These are phyloP conservation scores for Prinsepia uniflora DNA, from an alignment of 306 rosid genomes.

Conservation along the genomic window DNA sequence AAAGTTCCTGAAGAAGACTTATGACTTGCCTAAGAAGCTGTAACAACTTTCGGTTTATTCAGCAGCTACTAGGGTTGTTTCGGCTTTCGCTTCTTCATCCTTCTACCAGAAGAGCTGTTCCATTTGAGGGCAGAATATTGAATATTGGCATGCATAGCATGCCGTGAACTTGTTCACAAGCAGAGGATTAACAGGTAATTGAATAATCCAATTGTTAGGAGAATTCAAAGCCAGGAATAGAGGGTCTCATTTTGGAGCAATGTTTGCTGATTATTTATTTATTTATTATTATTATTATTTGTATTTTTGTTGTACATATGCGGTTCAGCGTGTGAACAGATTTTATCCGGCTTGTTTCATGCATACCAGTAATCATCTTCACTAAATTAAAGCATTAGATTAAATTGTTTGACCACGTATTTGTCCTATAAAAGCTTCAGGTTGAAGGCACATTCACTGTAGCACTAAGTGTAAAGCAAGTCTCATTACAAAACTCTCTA, in stretches of 20 bases:
- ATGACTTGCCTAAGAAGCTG: slow-evolving; percentile 77
- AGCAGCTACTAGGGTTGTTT: background rate
- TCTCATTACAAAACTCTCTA: background rate
- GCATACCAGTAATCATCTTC: too few relatives aligned
- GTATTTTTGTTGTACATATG: background rate
- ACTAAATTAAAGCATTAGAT: too few relatives aligned
- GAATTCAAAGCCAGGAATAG: too few relatives aligned
- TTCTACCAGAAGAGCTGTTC: background rate
- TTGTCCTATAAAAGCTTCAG: too few relatives aligned
- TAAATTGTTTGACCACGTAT: too few relatives aligned
- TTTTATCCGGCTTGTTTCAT: too few relatives aligned
- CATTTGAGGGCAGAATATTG: background rate
- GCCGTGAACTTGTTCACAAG: background rate
- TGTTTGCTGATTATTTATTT: background rate
- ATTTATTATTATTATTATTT: background rate
- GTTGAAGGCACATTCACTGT: too few relatives aligned
- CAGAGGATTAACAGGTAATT: background rate
- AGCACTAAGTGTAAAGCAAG: too few relatives aligned
- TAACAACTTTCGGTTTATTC: slow-evolving; percentile 25
- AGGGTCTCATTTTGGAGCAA: background rate
- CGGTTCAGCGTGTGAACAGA: too few relatives aligned
- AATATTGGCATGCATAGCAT: slow-evolving; percentile 8
- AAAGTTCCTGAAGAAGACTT: slow-evolving; percentile 87
- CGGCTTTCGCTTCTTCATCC: background rate
- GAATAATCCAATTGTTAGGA: too few relatives aligned